Evolutionary conservation across 257 asterid species (phyloP), one percentile per base, ranked within the genome.

Genomic region (Solanum clarkiae): DNA sequence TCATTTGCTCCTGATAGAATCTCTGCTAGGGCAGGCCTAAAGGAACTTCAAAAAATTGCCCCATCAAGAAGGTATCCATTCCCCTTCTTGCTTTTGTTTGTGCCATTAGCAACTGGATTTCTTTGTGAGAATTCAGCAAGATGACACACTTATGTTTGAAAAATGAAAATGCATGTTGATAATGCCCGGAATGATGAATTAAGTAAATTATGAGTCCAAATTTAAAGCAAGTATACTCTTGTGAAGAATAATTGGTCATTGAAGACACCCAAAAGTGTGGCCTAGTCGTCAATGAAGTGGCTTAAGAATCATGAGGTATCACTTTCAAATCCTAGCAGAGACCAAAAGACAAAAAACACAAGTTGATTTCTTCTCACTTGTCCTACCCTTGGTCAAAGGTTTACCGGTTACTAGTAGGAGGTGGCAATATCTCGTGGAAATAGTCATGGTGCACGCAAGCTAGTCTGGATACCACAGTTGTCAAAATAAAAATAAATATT

Each of bases 1-100:
- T 87, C 90, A 83, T 90, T 85, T 85, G 99, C 99, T 59, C 99
- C 99, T 82, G 99, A 96, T 90, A 94, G 99, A 90, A 91, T 95
- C 86, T 89, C 99, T 42, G 97, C 95, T 7, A 90, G 94, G 89
- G 94, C 95, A 69, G 99, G 99, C 79, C 63, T 96, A 87, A 92
- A 90, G 90, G 99, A 96, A 89, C 98, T 96, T 55, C 89, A 90
- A 89, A 95, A 89, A 80, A 91, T 88, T 90, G 95, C 94, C 81
- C 95, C 98, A 10, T 87, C 88, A 36, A 90, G 99, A 88, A 93
- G 98, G 99, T 95, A 71, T 70, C 51, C 80, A 55, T 18, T 84
- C 65, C 49, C 62, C 10, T 36, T 53, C 83, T 86, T 68, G 71
- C 40, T 70, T 65, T 80, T 59, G 32, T 44, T 26, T 69, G 85